These are phyloP conservation scores for Lodderomyces oxycetoniae DNA, from an alignment of 1,139 yeast genomes.

Conservation along the genomic window DNA sequence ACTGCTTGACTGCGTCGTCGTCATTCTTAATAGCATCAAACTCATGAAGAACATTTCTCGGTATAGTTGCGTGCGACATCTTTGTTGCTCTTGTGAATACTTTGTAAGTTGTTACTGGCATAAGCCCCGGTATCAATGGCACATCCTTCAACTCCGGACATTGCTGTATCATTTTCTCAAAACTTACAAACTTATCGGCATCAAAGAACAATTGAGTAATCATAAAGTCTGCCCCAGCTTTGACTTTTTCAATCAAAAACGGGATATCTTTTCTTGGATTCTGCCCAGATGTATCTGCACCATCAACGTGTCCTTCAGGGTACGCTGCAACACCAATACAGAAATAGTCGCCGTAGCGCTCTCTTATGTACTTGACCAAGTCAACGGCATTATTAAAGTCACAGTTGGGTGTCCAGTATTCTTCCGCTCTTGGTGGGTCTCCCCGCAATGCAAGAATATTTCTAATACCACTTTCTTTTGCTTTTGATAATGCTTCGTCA, in stretches of 20 bases:
- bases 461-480: slow-evolving; percentile 72
- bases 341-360: slow-evolving; percentile 66
- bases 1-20: slow-evolving; percentile 78
- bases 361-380: slow-evolving; percentile 70
- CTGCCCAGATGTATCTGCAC: slow-evolving; percentile 60
- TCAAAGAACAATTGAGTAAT: slow-evolving; percentile 45
- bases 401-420: slow-evolving; percentile 54
- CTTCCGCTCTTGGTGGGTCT: slow-evolving; percentile 88
- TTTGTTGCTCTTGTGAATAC: slow-evolving; percentile 86
- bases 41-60: slow-evolving; percentile 38
- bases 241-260: slow-evolving; percentile 52
- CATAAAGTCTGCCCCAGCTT: slow-evolving; percentile 45
- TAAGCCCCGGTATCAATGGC: slow-evolving; percentile 81
- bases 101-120: slow-evolving; percentile 92
- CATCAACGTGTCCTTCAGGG: slow-evolving; percentile 95
- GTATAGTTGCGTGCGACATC: slow-evolving; percentile 85
- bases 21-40: slow-evolving; percentile 59
- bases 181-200: slow-evolving; percentile 37
- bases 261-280: slow-evolving; percentile 64
- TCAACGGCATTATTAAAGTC: slow-evolving; percentile 77
- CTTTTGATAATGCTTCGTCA: slow-evolving; percentile 70
- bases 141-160: slow-evolving; percentile 39
- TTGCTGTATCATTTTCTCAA: slow-evolving; percentile 29
- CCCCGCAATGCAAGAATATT: slow-evolving; percentile 92
- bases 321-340: slow-evolving; percentile 92